Base-by-base conservation (phyloP, 371 early-diverging fungal genomes). In the Lichtheimia corymbifera region DNA sequence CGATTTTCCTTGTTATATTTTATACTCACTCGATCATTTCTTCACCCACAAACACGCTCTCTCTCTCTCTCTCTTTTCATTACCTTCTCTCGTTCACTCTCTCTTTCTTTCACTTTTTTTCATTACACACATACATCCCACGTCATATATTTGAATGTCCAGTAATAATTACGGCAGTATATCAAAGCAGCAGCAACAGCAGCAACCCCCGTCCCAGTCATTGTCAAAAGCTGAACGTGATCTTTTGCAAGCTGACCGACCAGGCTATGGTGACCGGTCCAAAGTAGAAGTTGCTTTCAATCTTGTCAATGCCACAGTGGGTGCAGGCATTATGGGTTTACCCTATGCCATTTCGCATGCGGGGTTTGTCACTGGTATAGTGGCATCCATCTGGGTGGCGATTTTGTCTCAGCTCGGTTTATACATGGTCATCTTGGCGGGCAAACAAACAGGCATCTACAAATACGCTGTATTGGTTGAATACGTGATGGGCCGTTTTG, bases 291-390 rank as follows among this genome's bases (percentile, higher is more conserved):
- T 72, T 35, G 63, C 80, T 2, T 71, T 77, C 53, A 79, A 74
- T 52, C 63, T 82, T 43, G 74, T 77, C 50, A 82, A 82, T 62
- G 74, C 80, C n/a, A 82, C 77, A 7, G 79, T 82, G 15, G 82
- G 82, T 5, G 76, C 82, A 15, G 82, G 82, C 45, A 74, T 82
- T 50, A 66, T 82, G 50, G 82, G 80, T 1, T 53, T 82, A 15
- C 66, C 77, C 5, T 77, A 72, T 63, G 78, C 81, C 5, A 64
- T 77, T 41, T 66, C 66, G 28, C 70, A 78, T 25, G 72, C 79
- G 35, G 83, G 83, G 4, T 77, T 82, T 59, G 62, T 81, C 18
- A 52, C 67, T 6, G 83, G 83, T 25, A 58, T 82, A 24, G 50
- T 67, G 4, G 61, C 77, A 7, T 79, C 78, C 6, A 55, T 72